Percentiles rank a stretch among this genome's conserved stretches.
These are phyloP conservation scores for Colletotrichum gloeosporioides DNA, from an alignment of 2,329 filamentous ascomycete species.

Conservation along the genomic window DNA sequence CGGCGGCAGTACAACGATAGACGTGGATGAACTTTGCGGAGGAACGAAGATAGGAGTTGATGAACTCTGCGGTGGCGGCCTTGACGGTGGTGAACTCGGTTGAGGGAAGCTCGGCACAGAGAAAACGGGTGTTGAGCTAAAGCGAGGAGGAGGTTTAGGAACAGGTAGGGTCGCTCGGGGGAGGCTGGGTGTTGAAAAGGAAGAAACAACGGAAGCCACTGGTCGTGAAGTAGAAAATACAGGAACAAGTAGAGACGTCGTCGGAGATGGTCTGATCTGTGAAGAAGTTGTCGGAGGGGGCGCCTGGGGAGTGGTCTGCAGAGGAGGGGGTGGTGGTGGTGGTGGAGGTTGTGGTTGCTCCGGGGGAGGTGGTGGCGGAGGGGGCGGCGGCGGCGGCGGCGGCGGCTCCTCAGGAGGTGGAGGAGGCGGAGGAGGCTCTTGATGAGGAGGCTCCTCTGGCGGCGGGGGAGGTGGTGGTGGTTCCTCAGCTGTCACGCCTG, in stretches of 20 bases:
- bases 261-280: not conserved
- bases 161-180: not conserved
- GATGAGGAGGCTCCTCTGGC: not conserved
- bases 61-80: not conserved
- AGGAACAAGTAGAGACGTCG: not conserved
- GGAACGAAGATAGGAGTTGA: not conserved
- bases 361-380: not conserved
- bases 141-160: not conserved
- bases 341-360: not conserved
- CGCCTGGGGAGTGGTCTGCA: not conserved
- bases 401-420: not conserved
- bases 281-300: not conserved
- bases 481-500: not conserved
- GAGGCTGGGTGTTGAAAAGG: not conserved
- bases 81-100: not conserved
- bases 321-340: not conserved
- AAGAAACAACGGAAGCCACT: not conserved
- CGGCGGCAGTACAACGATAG: not conserved
- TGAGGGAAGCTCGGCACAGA: not conserved
- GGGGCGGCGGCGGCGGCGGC: not conserved
- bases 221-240: not conserved
- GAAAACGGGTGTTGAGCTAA: not conserved
- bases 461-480: not conserved
- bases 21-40: not conserved
- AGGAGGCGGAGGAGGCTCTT: not conserved